Percentiles rank a stretch among this genome's conserved stretches.
Evolutionary conservation across 73 alveolate genomes (phyloP).

Genomic region (Diophrys sp.): DNA sequence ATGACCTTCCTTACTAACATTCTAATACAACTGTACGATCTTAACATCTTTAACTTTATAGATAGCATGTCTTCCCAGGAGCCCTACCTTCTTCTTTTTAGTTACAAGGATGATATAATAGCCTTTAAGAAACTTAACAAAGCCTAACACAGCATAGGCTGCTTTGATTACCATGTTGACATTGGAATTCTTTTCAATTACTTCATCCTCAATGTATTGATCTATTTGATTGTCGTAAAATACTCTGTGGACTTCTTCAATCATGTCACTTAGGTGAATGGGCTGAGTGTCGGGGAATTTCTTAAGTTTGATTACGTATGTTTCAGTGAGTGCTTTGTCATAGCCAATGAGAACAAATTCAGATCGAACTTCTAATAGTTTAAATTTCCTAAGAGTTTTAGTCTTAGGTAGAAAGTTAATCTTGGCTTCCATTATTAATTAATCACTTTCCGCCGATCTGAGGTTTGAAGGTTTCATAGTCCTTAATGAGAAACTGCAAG

Average conservation of each 20-base stretch:
- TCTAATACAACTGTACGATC: constrained; percentile 29
- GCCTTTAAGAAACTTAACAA: constrained; percentile 54
- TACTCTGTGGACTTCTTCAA: constrained; percentile 24
- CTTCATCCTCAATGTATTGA: constrained; percentile 3
- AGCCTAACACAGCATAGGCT: constrained; percentile 58
- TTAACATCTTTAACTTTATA: constrained; percentile 52
- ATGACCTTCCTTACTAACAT: constrained; percentile 4
- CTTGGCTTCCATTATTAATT: constrained; percentile 32
- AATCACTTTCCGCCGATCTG: constrained; percentile 17
- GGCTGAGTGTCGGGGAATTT: constrained; percentile 28
- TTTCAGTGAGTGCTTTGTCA: constrained; percentile 33
- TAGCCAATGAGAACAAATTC: constrained; percentile 29
- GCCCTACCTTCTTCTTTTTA: constrained; percentile 45
- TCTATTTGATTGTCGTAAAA: constrained; percentile 28
- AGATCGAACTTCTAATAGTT: constrained; percentile 4
- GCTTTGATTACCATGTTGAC: constrained; percentile 6
- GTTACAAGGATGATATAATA: constrained; percentile 51
- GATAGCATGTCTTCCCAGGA: constrained; percentile 47
- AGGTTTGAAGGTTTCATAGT: constrained; percentile 60
- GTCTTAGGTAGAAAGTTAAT: constrained; percentile 42
- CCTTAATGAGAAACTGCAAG: constrained; percentile 42
- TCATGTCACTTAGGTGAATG: constrained; percentile 27
- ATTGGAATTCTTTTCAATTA: constrained; percentile 2
- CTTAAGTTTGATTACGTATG: constrained; percentile 20
- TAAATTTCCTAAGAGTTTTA: constrained; percentile 22